Conservation (phyloP, 2,329 filamentous ascomycete species). For the Cadophora luteo-olivacea region DNA sequence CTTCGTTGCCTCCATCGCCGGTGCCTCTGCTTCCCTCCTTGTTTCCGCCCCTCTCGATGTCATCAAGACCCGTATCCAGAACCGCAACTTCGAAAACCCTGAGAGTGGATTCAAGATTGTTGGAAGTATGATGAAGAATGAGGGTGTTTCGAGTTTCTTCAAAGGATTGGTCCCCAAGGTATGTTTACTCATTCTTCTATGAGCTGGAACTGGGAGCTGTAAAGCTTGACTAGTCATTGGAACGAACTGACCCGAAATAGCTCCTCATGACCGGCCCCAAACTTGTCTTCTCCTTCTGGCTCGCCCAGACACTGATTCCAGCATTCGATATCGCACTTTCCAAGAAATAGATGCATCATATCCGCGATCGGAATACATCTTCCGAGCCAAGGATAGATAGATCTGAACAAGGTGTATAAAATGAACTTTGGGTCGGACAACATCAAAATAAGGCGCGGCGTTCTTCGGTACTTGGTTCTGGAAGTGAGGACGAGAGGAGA, state of each 20-base stretch:
- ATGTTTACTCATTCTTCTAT: conserved; percentile 37
- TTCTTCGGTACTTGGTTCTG: conserved; percentile 22
- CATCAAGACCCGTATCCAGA: conserved; percentile 98
- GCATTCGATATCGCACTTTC: conserved; percentile 72
- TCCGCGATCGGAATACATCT: too few relatives aligned
- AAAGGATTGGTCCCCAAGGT: conserved; percentile 95
- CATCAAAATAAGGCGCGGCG: conserved; percentile 27
- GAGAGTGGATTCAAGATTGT: conserved; percentile 93
- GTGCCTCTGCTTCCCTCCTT: conserved; percentile 91
- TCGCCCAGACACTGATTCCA: conserved; percentile 96
- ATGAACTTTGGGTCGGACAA: conserved; percentile 16
- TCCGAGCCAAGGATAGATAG: too few relatives aligned
- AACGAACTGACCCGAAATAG: conserved; percentile 46
- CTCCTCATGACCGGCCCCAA: conserved; percentile 99
- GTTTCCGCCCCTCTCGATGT: conserved; percentile 97
- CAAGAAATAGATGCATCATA: conserved; percentile 34
- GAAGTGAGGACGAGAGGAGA: neutral
- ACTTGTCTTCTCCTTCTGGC: conserved; percentile 99
- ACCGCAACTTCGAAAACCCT: conserved; percentile 98
- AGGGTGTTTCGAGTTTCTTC: conserved; percentile 89
- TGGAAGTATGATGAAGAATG: conserved; percentile 89
- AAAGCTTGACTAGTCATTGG: neutral
- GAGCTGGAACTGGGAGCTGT: neutral
- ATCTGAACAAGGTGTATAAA: conserved; percentile 25
- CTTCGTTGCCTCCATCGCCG: conserved; percentile 94